Base-by-base conservation (phyloP, 345 rosid species). In the Gossypium australe region DNA sequence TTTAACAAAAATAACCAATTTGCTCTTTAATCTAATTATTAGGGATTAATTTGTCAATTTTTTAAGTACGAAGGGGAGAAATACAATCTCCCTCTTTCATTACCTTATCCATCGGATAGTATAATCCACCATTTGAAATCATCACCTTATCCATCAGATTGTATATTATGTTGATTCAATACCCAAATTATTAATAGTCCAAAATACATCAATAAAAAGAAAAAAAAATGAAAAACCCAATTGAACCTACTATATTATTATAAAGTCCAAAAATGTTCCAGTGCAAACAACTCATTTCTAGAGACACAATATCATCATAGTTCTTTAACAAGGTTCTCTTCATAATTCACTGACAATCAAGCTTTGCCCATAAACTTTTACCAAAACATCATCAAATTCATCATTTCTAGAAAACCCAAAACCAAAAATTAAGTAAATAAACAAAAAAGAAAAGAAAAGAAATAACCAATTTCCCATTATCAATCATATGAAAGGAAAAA, bases 381-480 rank as follows among this genome's bases (percentile, higher is more conserved):
- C 43, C 2, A 25, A 27, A 16, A 69, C 20, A 18, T 24, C 61
- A 29, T 29, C 8, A 69, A 27, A 52, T 29, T 12, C 29, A 55
- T 41, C 14, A 55, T 71, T 55, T 55, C 63, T 6, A 11, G 38
- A 71, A 43, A 71, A 56, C 64, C 74, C 34, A 71, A 56, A 38
- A 38, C 58, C 11, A 68, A 67, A 67, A 38, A 68, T 68, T 3
- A 12, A 8, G 41, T 13, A 67, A 67, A 11, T 38, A 14, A 68
- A 25, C 43, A 12, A 38, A 34, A 1, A 14, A 5, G 16, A 22
- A 1, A 20, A 34, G 49, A 13, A 14, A 25, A 68, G 0, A 51
- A 14, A 27, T 9, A 25, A 0, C 44, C 58, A 12, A 13, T 16
- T 49, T 6, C 22, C 58, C 41, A 55, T 71, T 9, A 56, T 57